Evolutionary conservation across 2,329 filamentous ascomycete species (phyloP).

Genomic region (Aureobasidium sp.): DNA sequence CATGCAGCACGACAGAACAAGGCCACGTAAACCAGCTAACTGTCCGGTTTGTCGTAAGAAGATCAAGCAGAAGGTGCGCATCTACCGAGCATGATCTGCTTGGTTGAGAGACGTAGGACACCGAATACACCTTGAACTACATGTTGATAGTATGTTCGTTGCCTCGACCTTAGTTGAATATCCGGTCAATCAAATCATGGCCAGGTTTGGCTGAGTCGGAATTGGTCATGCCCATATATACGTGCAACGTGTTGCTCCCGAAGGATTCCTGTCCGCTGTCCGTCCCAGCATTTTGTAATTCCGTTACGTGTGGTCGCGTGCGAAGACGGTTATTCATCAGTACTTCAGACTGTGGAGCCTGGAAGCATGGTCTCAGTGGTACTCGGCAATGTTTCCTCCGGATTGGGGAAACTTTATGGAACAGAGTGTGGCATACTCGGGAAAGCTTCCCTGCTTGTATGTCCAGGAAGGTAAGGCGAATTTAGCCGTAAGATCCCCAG

Average conservation of each 20-base stretch:
- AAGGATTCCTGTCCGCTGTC: no score
- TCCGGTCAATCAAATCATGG: background rate
- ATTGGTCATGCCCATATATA: background rate
- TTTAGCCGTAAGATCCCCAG: background rate
- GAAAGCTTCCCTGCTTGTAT: background rate
- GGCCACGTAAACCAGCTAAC: slow-evolving; percentile 32
- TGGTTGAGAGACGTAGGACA: background rate
- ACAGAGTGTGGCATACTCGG: background rate
- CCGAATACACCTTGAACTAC: background rate
- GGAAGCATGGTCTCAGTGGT: background rate
- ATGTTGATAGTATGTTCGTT: background rate
- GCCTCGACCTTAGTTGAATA: background rate
- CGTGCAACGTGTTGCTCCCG: background rate
- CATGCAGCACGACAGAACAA: slow-evolving; percentile 33
- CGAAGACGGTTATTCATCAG: background rate
- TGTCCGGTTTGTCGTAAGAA: slow-evolving; percentile 43
- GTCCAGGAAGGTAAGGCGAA: background rate
- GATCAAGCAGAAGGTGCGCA: slow-evolving; percentile 38
- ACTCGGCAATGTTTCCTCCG: background rate
- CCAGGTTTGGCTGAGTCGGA: background rate
- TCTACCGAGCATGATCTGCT: slow-evolving; percentile 6
- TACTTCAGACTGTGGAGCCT: background rate
- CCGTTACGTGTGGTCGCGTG: background rate
- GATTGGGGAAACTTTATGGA: background rate
- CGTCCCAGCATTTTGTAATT: no score